phyloP scores from a whole-genome alignment of 768 basidiomycete genomes.

The Suillus sp. region DNA sequence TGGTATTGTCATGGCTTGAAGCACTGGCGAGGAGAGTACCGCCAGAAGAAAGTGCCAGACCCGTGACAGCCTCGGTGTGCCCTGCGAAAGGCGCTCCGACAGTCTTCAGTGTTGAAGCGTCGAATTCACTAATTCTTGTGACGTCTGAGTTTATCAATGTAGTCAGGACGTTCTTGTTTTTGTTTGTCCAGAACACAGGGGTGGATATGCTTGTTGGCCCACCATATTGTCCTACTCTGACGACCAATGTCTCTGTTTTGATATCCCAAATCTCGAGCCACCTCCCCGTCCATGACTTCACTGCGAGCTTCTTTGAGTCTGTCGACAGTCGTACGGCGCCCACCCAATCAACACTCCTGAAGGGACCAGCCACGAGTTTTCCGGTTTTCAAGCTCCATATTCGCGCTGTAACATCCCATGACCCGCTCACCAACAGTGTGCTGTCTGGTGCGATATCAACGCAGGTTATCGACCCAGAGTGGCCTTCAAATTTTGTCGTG shows the following conservation, averaged over 20 bases:
- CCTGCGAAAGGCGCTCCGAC: not conserved
- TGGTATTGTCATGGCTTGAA: not conserved
- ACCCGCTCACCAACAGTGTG: not conserved
- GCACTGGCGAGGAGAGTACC: not conserved
- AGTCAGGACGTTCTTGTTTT: not conserved
- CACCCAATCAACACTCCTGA: not conserved
- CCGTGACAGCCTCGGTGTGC: not conserved
- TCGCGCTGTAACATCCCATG: not conserved
- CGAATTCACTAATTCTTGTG: not conserved
- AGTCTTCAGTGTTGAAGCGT: not conserved
- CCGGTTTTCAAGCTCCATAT: not conserved
- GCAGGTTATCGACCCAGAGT: not conserved
- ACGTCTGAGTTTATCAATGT: not conserved
- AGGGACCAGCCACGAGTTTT: not conserved
- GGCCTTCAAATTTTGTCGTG: not conserved
- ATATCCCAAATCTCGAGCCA: not conserved
- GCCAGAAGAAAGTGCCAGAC: not conserved
- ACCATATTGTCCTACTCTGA: not conserved
- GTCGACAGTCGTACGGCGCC: not conserved
- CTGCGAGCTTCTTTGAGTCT: not conserved
- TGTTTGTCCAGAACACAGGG: not conserved
- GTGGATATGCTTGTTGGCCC: too few relatives aligned
- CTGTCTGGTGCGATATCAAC: not conserved
- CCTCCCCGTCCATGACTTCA: not conserved
- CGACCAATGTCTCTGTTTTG: not conserved